Conservation (phyloP, 2,329 filamentous ascomycete species). For the Huntiella bhutanensis region DNA sequence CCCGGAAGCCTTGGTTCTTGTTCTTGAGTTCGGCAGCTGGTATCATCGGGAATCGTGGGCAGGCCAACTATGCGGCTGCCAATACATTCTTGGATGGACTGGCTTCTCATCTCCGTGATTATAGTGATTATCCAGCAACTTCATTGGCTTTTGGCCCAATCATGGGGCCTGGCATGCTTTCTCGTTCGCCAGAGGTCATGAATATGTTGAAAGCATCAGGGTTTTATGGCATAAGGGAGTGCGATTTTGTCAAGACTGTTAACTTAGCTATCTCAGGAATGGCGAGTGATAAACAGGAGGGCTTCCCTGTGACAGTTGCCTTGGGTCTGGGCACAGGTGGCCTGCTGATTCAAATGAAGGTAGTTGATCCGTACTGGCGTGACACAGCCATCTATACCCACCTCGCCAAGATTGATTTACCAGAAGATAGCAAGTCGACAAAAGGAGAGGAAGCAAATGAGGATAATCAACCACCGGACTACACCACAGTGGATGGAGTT, state of each 20-base stretch:
- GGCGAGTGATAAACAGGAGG: neutral
- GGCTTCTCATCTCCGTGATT: slow-evolving; percentile 19
- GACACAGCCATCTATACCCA: slow-evolving; percentile 29
- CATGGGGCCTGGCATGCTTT: slow-evolving; percentile 35
- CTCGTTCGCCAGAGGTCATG: slow-evolving; percentile 27
- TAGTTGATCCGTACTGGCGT: slow-evolving; percentile 35
- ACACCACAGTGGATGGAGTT: slow-evolving; percentile 14
- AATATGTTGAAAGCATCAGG: slow-evolving; percentile 30
- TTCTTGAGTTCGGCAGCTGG: slow-evolving; percentile 20
- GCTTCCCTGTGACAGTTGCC: slow-evolving; percentile 28
- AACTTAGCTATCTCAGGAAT: slow-evolving; percentile 25
- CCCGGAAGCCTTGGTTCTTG: slow-evolving; percentile 13
- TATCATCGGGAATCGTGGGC: slow-evolving; percentile 34
- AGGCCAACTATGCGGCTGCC: slow-evolving; percentile 39
- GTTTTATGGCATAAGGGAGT: slow-evolving; percentile 33
- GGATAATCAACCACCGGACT: slow-evolving; percentile 10
- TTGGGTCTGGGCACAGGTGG: slow-evolving; percentile 36
- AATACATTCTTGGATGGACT: slow-evolving; percentile 32
- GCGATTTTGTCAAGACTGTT: slow-evolving; percentile 29
- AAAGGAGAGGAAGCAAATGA: slow-evolving; percentile 11
- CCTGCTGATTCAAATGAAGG: slow-evolving; percentile 30
- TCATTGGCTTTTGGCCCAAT: slow-evolving; percentile 35
- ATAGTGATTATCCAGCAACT: slow-evolving; percentile 23
- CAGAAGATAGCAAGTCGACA: neutral
- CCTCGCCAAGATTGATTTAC: slow-evolving; percentile 28